phyloP scores from a whole-genome alignment of 2,329 filamentous ascomycete genomes.

The Sclerotinia subarctica region DNA sequence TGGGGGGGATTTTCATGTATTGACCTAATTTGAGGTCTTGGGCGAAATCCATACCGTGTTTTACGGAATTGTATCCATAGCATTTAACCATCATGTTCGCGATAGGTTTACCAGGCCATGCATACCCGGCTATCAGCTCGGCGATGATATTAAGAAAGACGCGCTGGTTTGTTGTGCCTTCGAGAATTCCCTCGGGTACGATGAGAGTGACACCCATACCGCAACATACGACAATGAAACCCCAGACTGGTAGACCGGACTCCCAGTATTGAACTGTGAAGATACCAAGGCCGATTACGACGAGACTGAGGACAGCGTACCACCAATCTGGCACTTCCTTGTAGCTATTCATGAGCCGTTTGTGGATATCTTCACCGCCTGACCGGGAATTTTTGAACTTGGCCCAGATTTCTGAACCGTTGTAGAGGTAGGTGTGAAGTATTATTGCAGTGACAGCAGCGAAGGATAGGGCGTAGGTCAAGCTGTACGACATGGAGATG shows the following conservation, averaged over 20 bases:
- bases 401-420: conserved; percentile 58
- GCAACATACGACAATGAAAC: conserved; percentile 31
- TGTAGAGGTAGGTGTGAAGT: conserved; percentile 63
- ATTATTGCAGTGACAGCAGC: conserved; percentile 72
- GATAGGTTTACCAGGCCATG: conserved; percentile 53
- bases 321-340: conserved; percentile 52
- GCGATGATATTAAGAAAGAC: conserved; percentile 65
- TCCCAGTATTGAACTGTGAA: conserved; percentile 8
- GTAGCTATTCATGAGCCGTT: conserved; percentile 48
- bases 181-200: conserved; percentile 41
- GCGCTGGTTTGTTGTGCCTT: conserved; percentile 48
- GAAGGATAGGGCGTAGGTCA: conserved; percentile 63
- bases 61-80: conserved; percentile 48
- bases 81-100: conserved; percentile 57
- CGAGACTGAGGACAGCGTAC: conserved; percentile 47
- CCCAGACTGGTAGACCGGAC: conserved; percentile 46
- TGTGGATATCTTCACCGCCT: conserved; percentile 45
- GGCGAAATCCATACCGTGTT: conserved; percentile 47
- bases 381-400: conserved; percentile 1
- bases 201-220: conserved; percentile 31
- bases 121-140: conserved; percentile 65
- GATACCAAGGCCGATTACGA: conserved; percentile 44
- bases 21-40: conserved; percentile 52
- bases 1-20: conserved; percentile 50
- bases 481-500: background rate